Evolutionary conservation across 192 early-diverging fungal species (phyloP).

Genomic region (Entomortierella lignicola): DNA sequence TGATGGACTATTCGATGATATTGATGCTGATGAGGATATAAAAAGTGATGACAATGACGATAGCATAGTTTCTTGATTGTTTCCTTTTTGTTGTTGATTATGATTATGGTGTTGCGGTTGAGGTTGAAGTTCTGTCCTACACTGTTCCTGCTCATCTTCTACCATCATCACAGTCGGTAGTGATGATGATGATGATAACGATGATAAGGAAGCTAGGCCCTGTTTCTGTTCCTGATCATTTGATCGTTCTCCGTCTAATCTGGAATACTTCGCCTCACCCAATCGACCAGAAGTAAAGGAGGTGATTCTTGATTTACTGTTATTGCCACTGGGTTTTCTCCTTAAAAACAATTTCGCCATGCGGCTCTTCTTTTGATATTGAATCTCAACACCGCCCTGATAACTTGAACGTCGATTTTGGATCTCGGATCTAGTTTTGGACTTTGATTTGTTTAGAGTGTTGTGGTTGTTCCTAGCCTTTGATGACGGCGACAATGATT

Average conservation of each 20-base stretch:
- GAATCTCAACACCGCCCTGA: neutral
- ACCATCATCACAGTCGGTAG: too few species aligned
- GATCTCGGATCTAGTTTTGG: too few species aligned
- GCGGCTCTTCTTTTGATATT: neutral
- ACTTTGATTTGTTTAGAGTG: too few species aligned
- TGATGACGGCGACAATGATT: too few species aligned
- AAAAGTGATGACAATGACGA: neutral
- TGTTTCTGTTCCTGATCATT: constrained; percentile 2
- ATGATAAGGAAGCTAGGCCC: neutral
- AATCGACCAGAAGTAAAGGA: neutral
- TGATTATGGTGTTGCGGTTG: neutral
- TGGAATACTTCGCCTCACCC: neutral
- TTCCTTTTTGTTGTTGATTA: neutral
- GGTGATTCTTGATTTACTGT: neutral
- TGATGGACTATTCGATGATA: neutral
- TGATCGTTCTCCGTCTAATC: neutral
- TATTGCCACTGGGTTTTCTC: neutral
- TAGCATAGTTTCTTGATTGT: neutral
- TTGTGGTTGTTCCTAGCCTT: too few species aligned
- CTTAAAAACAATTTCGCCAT: constrained; percentile 3
- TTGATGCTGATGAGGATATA: neutral
- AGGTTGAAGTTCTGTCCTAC: neutral
- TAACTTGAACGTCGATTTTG: too few species aligned
- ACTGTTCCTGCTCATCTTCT: neutral
- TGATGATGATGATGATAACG: too few species aligned